Evolutionary conservation across 306 rosid species (phyloP).

Genomic region (Lathyrus sativus): DNA sequence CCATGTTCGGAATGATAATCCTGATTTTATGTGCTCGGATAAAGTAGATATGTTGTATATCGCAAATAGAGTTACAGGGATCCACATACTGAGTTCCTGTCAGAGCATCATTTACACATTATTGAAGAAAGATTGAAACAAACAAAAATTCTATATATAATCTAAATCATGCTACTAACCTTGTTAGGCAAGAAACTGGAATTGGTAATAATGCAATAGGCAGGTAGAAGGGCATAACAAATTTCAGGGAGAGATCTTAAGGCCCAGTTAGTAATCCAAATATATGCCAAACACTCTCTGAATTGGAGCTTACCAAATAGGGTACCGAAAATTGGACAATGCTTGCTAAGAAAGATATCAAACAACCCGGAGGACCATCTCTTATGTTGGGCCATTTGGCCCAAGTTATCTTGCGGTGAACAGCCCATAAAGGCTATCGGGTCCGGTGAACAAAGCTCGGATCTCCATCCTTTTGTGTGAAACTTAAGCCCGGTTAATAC

Average conservation of each 20-base stretch:
- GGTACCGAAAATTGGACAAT: slow-evolving; percentile 52
- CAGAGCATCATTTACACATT: not conserved
- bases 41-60: slow-evolving; percentile 39
- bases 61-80: slow-evolving; percentile 36
- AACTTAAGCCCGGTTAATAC: slow-evolving; percentile 53
- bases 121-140: not conserved
- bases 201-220: slow-evolving; percentile 66
- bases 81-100: slow-evolving; percentile 44
- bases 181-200: slow-evolving; percentile 60
- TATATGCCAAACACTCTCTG: slow-evolving; percentile 56
- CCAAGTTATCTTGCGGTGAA: slow-evolving; percentile 47
- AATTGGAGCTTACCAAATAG: slow-evolving; percentile 56
- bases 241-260: slow-evolving; percentile 52
- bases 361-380: slow-evolving; percentile 65
- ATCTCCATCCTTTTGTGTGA: slow-evolving; percentile 69
- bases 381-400: slow-evolving; percentile 53
- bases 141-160: not conserved
- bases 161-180: slow-evolving; percentile 41
- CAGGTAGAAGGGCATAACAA: slow-evolving; percentile 56
- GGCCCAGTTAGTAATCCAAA: slow-evolving; percentile 47
- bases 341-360: slow-evolving; percentile 48
- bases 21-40: slow-evolving; percentile 37
- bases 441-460: slow-evolving; percentile 42
- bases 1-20: slow-evolving; percentile 63
- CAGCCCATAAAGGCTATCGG: slow-evolving; percentile 63